Evolutionary conservation across 306 rosid genomes (phyloP).

Genomic region (Prunus mira): DNA sequence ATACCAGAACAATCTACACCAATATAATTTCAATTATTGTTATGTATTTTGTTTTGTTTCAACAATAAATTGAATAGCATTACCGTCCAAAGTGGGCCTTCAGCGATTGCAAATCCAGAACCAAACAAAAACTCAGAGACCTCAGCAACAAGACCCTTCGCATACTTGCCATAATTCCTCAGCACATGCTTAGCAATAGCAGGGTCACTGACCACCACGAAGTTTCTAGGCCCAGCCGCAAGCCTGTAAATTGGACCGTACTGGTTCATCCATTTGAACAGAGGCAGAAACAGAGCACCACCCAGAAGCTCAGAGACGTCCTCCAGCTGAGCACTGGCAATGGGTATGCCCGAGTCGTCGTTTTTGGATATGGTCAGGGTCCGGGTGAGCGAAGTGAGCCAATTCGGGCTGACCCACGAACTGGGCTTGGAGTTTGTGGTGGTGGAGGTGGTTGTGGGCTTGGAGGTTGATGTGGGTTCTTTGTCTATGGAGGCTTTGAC

Average conservation of each 20-base stretch:
- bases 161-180: constrained; percentile 68
- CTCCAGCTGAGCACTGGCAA: constrained; percentile 74
- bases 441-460: constrained; percentile 18
- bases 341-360: constrained; percentile 70
- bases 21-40: neutral
- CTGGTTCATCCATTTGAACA: constrained; percentile 86
- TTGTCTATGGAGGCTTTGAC: constrained; percentile 54
- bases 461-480: constrained; percentile 16
- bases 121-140: constrained; percentile 87
- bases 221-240: constrained; percentile 89
- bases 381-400: constrained; percentile 81
- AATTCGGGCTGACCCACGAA: constrained; percentile 94
- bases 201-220: constrained; percentile 92
- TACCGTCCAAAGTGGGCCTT: constrained; percentile 98
- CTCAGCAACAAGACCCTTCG: constrained; percentile 83
- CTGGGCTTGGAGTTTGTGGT: constrained; percentile 31
- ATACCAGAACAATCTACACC: neutral
- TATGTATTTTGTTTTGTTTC: neutral
- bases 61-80: constrained; percentile 1
- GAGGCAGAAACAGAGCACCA: constrained; percentile 85
- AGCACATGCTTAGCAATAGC: constrained; percentile 87
- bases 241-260: constrained; percentile 80
- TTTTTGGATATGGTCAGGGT: constrained; percentile 44
- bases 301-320: constrained; percentile 94
- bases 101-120: constrained; percentile 91